Evolutionary conservation across 2,329 filamentous ascomycete species (phyloP), one percentile per base, ranked within the genome.

Genomic region (Nakataea oryzae): DNA sequence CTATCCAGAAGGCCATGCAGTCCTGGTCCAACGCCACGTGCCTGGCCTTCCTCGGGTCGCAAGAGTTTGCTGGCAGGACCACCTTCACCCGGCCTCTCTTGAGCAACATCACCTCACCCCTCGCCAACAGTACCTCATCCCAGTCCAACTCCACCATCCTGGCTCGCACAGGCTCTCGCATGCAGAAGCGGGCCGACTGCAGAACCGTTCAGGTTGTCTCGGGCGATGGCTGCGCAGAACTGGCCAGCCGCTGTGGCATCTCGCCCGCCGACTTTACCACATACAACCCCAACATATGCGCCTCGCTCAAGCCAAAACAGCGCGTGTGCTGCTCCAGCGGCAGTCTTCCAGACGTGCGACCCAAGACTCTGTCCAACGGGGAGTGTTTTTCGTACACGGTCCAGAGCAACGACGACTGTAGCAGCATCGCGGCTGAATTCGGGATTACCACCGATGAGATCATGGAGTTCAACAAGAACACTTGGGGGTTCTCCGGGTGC

Each of bases 161-260:
- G 27, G 34, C 54, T 13, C 50, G 27, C 3, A 27, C 54, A 27
- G 30, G 29, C n/a, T 24, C 14, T 30, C 30, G 30, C 3, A 32
- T 24, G 29, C 28, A 9, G 11, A 21, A 41, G 28, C 62, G 30
- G 21, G 64, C 55, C 9, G 60, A 63, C 26, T 74, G 73, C 64
- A 65, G 64, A n/a, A 70, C 66, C 26, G 66, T 69, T 13, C 67
- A 74, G 41, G 74, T 77, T 12, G 65, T 66, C 1, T 66, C 68
- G 0, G 74, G 73, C 1, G 75, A 79, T 60, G 65, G 68, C 56
- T 80, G 78, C 56, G 68, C 63, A 0, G 63, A 71, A 0, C 66
- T 81, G 0, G 76, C 75, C 0, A 21, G 21, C 8, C 21, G 41
- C 17, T 32, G 56, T 30, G 27, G 27, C 26, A 57, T 57, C 12